Conservation (phyloP, 2,329 filamentous ascomycete genomes). For the Botrytis byssoidea region DNA sequence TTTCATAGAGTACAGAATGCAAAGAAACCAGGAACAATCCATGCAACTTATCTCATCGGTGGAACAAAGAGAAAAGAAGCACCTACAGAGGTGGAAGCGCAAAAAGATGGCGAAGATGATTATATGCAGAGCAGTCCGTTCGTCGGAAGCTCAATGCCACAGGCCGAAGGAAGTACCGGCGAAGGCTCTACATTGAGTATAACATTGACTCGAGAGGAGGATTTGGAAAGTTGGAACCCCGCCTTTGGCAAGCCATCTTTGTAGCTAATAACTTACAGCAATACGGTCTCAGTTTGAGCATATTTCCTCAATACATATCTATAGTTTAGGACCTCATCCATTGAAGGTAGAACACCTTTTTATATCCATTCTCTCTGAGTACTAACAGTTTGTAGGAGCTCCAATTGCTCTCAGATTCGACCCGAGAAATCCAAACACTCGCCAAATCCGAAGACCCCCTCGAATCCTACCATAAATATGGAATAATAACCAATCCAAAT, state of each 20-base stretch:
- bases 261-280: slow-evolving; percentile 47
- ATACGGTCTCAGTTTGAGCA: slow-evolving; percentile 66
- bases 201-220: slow-evolving; percentile 68
- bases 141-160: slow-evolving; percentile 64
- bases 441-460: slow-evolving; percentile 58
- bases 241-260: not conserved
- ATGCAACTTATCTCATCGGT: slow-evolving; percentile 88
- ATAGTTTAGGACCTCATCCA: slow-evolving; percentile 73
- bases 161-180: slow-evolving; percentile 51
- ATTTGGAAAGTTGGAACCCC: slow-evolving; percentile 59
- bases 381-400: slow-evolving; percentile 49
- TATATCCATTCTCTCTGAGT: not conserved
- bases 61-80: slow-evolving; percentile 57
- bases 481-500: slow-evolving; percentile 71
- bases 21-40: slow-evolving; percentile 70
- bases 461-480: slow-evolving; percentile 61
- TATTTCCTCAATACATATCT: slow-evolving; percentile 80
- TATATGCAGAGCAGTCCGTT: slow-evolving; percentile 64
- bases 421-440: slow-evolving; percentile 58
- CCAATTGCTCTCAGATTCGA: slow-evolving; percentile 68
- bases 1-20: slow-evolving; percentile 78
- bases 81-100: slow-evolving; percentile 39
- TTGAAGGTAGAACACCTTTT: slow-evolving; percentile 52
- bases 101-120: slow-evolving; percentile 63
- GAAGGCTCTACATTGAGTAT: slow-evolving; percentile 57